Base-by-base conservation (phyloP, 2,329 filamentous ascomycete species). In the Trichoderma semiorbis region DNA sequence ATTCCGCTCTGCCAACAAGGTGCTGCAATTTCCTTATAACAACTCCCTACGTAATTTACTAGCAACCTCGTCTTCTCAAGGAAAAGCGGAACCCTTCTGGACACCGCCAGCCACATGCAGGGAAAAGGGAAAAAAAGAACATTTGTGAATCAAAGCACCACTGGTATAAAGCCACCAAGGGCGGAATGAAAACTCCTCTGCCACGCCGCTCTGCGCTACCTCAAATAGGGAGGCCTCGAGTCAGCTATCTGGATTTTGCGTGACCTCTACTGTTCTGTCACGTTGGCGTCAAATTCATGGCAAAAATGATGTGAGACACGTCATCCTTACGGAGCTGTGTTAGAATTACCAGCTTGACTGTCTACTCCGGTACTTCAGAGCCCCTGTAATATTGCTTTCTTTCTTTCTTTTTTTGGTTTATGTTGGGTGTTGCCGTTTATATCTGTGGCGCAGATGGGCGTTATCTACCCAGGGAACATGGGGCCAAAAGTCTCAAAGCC, bases 261-360 rank as follows among this genome's bases (percentile, higher is more conserved):
- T 39, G 26, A 28, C 24, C 5, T 47, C 28, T 24, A 21, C 32
- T 34, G 3, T 50, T 34, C 30, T 47, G 66, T 69, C 66, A 61
- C 28, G 55, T 47, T 50, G 66, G 28, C 18, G 18, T 58, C 53
- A n/a, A 32, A 47, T 60, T 18, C 26, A 16, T 28, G 3, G 12
- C 16, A 32, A 60, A 47, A 39, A 26, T 34, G 55, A 61, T 61
- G 66, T 61, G 39, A 69, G 55, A 69, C 66, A 69, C 55, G 66
- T 69, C 66, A 69, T 50, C 55, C 39, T 34, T 69, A 30, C 34
- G 14, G 36, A 21, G 6, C 11, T 32, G 24, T 36, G 6, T 36
- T 36, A 3, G 14, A 36, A 28, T 55, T 24, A n/a, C 26, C 26
- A 50, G 36, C 11, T 39, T 14, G 11, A 28, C 26, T 24, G 57